Evolutionary conservation across 352 stramenopile genomes (phyloP).

Genomic region (Peronospora tabacina): DNA sequence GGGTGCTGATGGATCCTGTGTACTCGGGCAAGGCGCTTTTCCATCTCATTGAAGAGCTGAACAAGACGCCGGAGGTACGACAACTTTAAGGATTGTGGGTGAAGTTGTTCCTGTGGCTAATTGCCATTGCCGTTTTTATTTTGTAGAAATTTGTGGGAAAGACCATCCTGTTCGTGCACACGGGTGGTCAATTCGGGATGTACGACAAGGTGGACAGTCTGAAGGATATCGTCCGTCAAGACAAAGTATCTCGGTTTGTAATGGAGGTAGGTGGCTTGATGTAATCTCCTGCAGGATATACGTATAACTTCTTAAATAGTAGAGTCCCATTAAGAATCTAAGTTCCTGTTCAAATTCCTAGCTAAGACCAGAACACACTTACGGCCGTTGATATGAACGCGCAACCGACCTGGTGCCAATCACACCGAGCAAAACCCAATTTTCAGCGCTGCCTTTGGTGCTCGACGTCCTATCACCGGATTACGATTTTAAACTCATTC

Average conservation of each 20-base stretch:
- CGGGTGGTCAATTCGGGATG: constrained; percentile 84
- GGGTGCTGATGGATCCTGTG: constrained; percentile 79
- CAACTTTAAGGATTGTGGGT: not conserved
- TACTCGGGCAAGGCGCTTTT: constrained; percentile 85
- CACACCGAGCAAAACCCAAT: not conserved
- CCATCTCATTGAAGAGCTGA: constrained; percentile 73
- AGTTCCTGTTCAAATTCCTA: too few species aligned
- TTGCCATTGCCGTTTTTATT: not conserved
- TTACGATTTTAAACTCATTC: constrained; percentile 16
- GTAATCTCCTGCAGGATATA: too few species aligned
- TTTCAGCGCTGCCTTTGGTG: not conserved
- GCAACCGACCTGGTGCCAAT: too few species aligned
- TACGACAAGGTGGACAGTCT: constrained; percentile 88
- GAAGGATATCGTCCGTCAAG: constrained; percentile 36
- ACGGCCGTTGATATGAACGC: too few species aligned
- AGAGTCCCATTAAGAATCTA: too few species aligned
- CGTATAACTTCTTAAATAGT: not conserved
- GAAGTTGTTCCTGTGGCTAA: constrained; percentile 1
- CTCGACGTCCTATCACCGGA: constrained; percentile 19
- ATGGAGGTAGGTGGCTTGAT: constrained; percentile 37
- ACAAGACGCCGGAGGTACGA: constrained; percentile 48
- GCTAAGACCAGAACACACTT: too few species aligned
- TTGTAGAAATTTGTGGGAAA: constrained; percentile 73
- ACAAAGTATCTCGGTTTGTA: constrained; percentile 47
- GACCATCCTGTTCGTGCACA: constrained; percentile 88